phyloP scores from a whole-genome alignment of 1,284 basidiomycete genomes.

The Ustilago nuda region DNA sequence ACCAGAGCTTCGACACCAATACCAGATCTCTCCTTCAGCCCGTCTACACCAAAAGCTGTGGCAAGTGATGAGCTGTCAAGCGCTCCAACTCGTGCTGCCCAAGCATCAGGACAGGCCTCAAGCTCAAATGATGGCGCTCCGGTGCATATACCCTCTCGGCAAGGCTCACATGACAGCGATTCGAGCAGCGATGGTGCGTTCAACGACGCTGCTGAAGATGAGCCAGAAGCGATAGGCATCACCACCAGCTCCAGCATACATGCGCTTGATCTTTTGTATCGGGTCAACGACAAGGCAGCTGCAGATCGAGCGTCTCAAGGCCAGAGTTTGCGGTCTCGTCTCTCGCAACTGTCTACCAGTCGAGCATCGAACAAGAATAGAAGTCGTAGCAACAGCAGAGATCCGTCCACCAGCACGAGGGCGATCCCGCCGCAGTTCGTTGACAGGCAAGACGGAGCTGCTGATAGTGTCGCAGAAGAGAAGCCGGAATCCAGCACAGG shows the following conservation, averaged over 20 bases:
- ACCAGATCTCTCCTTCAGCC: constrained; percentile 26
- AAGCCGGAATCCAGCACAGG: not conserved
- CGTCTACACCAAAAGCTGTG: constrained; percentile 20
- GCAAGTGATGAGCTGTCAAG: not conserved
- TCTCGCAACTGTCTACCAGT: constrained; percentile 36
- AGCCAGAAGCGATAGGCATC: constrained; percentile 34
- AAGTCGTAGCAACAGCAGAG: constrained; percentile 32
- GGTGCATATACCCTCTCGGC: constrained; percentile 7
- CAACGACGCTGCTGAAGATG: constrained; percentile 28
- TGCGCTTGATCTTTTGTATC: constrained; percentile 43
- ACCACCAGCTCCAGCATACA: constrained; percentile 36
- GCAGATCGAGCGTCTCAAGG: constrained; percentile 26
- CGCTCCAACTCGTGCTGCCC: not conserved
- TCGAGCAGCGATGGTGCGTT: constrained; percentile 23
- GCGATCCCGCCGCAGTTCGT: constrained; percentile 18
- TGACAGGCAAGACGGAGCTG: not conserved
- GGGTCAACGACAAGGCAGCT: constrained; percentile 42
- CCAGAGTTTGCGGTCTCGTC: constrained; percentile 21
- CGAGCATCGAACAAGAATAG: constrained; percentile 22
- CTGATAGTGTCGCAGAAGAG: not conserved
- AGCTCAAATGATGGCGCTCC: constrained; percentile 2
- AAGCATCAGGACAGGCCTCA: not conserved
- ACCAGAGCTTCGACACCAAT: constrained; percentile 34
- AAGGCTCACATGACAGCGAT: constrained; percentile 6
- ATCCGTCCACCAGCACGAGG: not conserved